Conservation (phyloP, 2,329 filamentous ascomycete species). For the Ambrosiella xylebori region DNA sequence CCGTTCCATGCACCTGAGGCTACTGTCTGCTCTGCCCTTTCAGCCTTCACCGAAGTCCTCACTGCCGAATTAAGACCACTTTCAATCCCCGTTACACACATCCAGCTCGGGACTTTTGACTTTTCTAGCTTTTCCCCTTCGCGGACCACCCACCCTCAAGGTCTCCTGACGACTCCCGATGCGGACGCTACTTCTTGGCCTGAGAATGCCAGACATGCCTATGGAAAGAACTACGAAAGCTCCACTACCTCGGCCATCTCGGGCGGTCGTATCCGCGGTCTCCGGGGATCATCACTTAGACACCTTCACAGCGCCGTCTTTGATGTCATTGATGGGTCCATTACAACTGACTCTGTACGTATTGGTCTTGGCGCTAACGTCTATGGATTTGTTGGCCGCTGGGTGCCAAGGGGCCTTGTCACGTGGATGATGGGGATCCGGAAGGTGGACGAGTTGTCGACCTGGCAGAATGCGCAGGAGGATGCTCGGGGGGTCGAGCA, state of each 20-base stretch:
- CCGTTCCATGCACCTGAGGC: constrained; percentile 76
- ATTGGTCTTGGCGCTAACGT: constrained; percentile 71
- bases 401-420: constrained; percentile 61
- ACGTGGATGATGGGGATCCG: constrained; percentile 83
- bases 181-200: constrained; percentile 43
- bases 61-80: constrained; percentile 62
- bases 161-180: constrained; percentile 25
- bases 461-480: constrained; percentile 29
- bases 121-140: constrained; percentile 46
- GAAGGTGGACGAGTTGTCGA: constrained; percentile 37
- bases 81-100: constrained; percentile 62
- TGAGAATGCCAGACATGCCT: constrained; percentile 39
- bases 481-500: not conserved
- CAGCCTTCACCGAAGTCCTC: constrained; percentile 67
- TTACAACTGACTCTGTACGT: constrained; percentile 46
- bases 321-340: constrained; percentile 60
- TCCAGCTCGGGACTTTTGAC: constrained; percentile 86
- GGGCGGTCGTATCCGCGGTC: constrained; percentile 38
- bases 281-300: constrained; percentile 54
- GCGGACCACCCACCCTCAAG: constrained; percentile 20
- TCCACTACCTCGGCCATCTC: constrained; percentile 38
- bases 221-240: constrained; percentile 43
- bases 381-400: constrained; percentile 72
- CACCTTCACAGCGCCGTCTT: constrained; percentile 78
- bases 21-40: constrained; percentile 69